Percentiles rank a stretch among this genome's conserved stretches.
Conservation (phyloP, 495 filamentous ascomycete species). For the Cercophora newfieldiana region DNA sequence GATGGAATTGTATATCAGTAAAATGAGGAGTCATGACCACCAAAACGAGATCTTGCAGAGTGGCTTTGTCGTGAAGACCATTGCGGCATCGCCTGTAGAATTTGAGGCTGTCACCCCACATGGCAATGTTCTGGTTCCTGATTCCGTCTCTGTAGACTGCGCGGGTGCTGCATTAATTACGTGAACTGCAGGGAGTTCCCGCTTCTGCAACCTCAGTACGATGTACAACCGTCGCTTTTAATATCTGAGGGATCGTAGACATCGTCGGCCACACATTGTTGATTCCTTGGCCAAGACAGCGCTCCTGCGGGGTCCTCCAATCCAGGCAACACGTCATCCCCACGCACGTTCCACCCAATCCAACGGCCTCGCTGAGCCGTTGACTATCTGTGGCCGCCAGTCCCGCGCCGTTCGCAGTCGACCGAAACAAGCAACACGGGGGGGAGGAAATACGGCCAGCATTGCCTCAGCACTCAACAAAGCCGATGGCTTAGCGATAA, state of each 20-base stretch:
- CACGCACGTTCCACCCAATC: neutral
- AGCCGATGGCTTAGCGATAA: neutral
- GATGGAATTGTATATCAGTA: neutral
- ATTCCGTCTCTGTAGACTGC: neutral
- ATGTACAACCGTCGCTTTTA: too few relatives aligned
- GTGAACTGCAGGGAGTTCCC: neutral
- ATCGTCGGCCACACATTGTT: too few relatives aligned
- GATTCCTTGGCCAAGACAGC: too few relatives aligned
- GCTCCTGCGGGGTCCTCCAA: too few relatives aligned
- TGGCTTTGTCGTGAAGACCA: too few relatives aligned
- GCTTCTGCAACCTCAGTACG: neutral
- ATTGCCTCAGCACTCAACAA: neutral
- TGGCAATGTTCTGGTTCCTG: neutral
- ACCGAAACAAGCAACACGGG: neutral
- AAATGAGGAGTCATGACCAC: neutral
- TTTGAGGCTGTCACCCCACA: neutral
- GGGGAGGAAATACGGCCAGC: neutral
- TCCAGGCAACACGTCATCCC: neutral
- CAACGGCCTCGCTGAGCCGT: neutral
- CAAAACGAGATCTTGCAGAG: neutral
- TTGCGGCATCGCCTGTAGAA: neutral
- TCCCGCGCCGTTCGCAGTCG: neutral
- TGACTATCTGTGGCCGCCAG: neutral
- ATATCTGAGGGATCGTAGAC: too few relatives aligned
- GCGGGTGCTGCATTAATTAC: neutral